Base-by-base conservation (phyloP, 257 asterid genomes). In the Nicotiana noctiflora region DNA sequence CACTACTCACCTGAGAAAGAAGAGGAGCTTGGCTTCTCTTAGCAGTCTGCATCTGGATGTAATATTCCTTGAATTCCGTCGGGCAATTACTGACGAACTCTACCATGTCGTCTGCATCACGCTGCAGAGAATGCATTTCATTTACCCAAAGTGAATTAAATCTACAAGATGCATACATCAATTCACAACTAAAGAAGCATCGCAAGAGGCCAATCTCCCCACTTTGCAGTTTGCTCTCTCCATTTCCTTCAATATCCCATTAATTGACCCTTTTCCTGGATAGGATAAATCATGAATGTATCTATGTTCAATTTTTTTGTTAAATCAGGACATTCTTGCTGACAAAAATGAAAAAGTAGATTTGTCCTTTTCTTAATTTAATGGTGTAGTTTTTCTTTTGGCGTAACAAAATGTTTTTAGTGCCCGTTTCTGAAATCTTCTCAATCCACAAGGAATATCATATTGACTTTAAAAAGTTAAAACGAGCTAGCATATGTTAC, bases 41-140 rank as follows among this genome's bases (percentile, higher is more conserved):
- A 55, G 97, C 97, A 83, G 90, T 91, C 89, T 95, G 99, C 99
- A 95, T 95, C 85, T 95, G 99, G 85, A 91, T 90, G 91, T 93
- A 95, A 83, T 95, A 95, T 88, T 93, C 96, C 87, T 93, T 93
- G 79, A 91, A 95, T 84, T 93, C 98, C 19, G 93, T 84, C 11
- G 97, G 90, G 85, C 97, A 88, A 80, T 82, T 85, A 78, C 92
- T 86, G 40, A 91, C 94, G 82, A 93, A 89, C 86, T 90, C 93
- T 49, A 56, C 84, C 97, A 92, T 89, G 82, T 95, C 98, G 37
- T 93, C 95, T 84, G 88, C 92, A 89, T 95, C 99, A 75, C 97
- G 98, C 99, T 95, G 89, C 56, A 64, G 55, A 55, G 85, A 15
- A 49, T 49, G 61, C 72, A 27, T 63, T 14, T 10, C 46, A 13